Evolutionary conservation across 2,329 filamentous ascomycete species (phyloP), one percentile per base, ranked within the genome.

Genomic region (Paecilomyces sp.): DNA sequence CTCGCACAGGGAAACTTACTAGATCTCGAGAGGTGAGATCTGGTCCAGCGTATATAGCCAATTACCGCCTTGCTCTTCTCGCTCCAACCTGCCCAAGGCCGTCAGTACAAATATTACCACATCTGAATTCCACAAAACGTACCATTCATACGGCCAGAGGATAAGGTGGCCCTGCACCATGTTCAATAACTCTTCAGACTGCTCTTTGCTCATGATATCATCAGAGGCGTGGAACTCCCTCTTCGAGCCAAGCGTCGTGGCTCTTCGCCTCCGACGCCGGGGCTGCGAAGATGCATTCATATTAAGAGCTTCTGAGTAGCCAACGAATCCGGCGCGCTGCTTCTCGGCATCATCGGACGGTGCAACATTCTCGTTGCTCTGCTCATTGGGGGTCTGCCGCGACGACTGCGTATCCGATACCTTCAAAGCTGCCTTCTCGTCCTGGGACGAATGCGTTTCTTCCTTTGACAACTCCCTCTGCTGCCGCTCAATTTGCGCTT

Each of bases 1-100:
- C 11, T 24, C 33, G 24, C 15, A n/a, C 8, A 57, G 53, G 28
- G 31, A 59, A 56, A 71, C 75, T 69, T 72, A 77, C 75, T 99
- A 99, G 70, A 99, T 97, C 78, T 97, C 92, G 76, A 99, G 81
- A 59, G 94, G 94, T 68, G 94, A 95, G 72, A 99, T 88, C 74
- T 95, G 89, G 74, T 99, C 94, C 59, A 97, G 91, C 71, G 93
- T 91, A 77, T 96, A 97, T 63, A 97, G 84, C 94, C 94, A 99
- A 71, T 97, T 96, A 59, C 92, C 91, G 65, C 91, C 92, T 70
- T 88, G 86, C 79, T 97, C 94, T 77, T 97, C 94, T 59, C 88
- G 89, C 67, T 89, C 85, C 58, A 96, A 84, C 92, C 81, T 83
- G 56, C 22, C 22, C 31, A 36, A 34, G 30, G 56, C 18, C 12